A percentile compares a stretch with the other conserved stretches of the same genome.
Evolutionary conservation across 164 flowering plant species (phyloP).

Genomic region (Amborella trichopoda): DNA sequence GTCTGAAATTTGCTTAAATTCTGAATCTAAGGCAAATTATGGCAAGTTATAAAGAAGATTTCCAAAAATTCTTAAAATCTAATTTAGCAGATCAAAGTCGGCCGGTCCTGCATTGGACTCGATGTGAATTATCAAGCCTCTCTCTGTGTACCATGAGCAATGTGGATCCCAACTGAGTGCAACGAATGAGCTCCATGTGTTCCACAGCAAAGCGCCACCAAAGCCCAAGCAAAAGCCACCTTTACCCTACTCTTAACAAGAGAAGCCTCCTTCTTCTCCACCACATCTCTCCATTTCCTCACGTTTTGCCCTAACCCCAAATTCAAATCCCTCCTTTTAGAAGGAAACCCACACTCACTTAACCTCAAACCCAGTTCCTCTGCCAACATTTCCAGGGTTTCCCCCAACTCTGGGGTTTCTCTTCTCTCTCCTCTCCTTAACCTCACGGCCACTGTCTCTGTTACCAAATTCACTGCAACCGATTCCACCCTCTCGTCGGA

Average conservation of each 20-base stretch:
- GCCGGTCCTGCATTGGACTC: not conserved
- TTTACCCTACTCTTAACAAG: conserved; percentile 48
- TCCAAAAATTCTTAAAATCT: not conserved
- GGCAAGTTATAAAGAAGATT: too few relatives aligned
- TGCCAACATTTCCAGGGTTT: conserved; percentile 16
- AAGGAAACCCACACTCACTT: conserved; percentile 70
- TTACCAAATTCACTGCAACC: conserved; percentile 75
- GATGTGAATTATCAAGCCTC: not conserved
- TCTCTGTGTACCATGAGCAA: conserved; percentile 50
- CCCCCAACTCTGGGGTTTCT: conserved; percentile 15
- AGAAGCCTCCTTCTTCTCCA: conserved; percentile 60
- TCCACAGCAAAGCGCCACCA: conserved; percentile 90
- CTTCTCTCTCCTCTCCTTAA: too few relatives aligned
- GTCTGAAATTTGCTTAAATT: too few relatives aligned
- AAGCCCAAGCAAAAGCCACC: conserved; percentile 83
- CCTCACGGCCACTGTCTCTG: conserved; percentile 74
- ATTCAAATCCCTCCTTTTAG: conserved; percentile 54
- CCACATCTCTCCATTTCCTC: conserved; percentile 80
- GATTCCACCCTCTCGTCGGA: conserved; percentile 80
- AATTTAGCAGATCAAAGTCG: not conserved
- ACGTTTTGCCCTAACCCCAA: conserved; percentile 68
- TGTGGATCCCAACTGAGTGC: conserved; percentile 81
- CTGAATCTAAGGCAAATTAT: too few relatives aligned
- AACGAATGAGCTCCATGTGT: conserved; percentile 73
- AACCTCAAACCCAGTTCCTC: conserved; percentile 54